Conservation (phyloP, 164 flowering plant genomes). For the Piper betle region DNA sequence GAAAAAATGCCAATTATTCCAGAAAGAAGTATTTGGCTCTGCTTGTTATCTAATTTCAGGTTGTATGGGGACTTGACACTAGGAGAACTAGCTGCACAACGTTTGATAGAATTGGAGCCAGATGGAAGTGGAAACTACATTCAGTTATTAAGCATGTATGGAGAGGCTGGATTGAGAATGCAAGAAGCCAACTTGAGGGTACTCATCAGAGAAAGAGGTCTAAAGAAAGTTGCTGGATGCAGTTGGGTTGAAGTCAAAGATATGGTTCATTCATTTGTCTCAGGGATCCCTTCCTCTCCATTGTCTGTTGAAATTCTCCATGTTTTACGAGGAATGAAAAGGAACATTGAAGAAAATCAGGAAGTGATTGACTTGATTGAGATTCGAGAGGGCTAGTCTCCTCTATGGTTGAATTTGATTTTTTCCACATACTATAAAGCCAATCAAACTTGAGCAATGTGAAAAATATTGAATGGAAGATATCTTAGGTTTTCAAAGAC, state of each 20-base stretch:
- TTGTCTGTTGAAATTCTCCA: conserved; percentile 20
- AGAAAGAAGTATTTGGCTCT: conserved; percentile 39
- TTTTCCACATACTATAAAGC: no score
- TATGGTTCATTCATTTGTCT: conserved; percentile 24
- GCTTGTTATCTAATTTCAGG: conserved; percentile 33
- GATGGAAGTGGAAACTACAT: conserved; percentile 28
- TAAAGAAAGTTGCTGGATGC: conserved; percentile 47
- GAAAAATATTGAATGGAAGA: neutral
- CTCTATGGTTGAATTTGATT: neutral
- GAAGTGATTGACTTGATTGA: neutral
- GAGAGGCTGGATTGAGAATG: conserved; percentile 38
- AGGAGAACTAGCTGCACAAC: conserved; percentile 34
- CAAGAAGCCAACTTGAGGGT: conserved; percentile 26
- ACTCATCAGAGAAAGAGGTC: conserved; percentile 34
- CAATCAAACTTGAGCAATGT: no score
- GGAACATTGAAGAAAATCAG: conserved; percentile 19
- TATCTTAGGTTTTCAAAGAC: conserved; percentile 27
- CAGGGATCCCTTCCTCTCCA: conserved; percentile 35
- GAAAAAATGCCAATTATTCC: conserved; percentile 34
- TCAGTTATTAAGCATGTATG: conserved; percentile 32
- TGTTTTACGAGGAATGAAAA: conserved; percentile 21
- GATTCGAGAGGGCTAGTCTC: neutral
- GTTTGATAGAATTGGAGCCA: conserved; percentile 30
- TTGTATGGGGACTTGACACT: conserved; percentile 27
- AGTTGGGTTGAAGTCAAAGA: conserved; percentile 54